phyloP scores from a whole-genome alignment of 1,139 yeast species.

The Suhomyces coccinellae region DNA sequence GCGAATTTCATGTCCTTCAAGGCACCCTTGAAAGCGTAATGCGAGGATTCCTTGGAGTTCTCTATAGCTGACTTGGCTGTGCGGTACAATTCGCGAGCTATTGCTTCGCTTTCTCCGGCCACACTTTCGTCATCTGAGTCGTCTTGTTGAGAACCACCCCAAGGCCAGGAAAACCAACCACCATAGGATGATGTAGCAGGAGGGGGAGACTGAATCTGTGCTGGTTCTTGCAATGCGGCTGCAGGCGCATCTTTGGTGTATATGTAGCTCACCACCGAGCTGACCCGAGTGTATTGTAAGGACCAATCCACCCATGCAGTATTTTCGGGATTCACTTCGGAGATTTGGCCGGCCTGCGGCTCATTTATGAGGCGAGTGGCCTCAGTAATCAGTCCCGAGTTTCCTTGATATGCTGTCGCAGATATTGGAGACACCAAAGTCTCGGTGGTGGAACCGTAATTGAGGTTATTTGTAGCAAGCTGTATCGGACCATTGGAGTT shows the following conservation, averaged over 20 bases:
- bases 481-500: background rate
- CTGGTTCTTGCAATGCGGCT: background rate
- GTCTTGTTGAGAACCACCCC: slow-evolving; percentile 14
- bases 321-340: background rate
- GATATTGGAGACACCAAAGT: background rate
- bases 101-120: slow-evolving; percentile 13
- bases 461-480: background rate
- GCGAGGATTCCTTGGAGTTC: slow-evolving; percentile 30
- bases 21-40: slow-evolving; percentile 37
- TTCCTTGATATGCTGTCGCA: background rate
- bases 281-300: slow-evolving; percentile 16
- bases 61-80: slow-evolving; percentile 41
- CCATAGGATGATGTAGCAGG: background rate
- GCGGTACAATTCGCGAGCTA: slow-evolving; percentile 27
- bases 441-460: background rate
- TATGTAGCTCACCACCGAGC: slow-evolving; percentile 18
- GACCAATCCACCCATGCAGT: slow-evolving; percentile 18
- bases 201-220: background rate
- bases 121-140: slow-evolving; percentile 13
- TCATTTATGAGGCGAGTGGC: background rate
- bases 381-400: background rate
- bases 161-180: slow-evolving; percentile 29
- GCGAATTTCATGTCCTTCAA: slow-evolving; percentile 17
- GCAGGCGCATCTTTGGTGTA: slow-evolving; percentile 7
- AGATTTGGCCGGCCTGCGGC: background rate